Evolutionary conservation across 164 flowering plant species (phyloP), one percentile per base, ranked within the genome.

Genomic region (Hamamelis virginiana): DNA sequence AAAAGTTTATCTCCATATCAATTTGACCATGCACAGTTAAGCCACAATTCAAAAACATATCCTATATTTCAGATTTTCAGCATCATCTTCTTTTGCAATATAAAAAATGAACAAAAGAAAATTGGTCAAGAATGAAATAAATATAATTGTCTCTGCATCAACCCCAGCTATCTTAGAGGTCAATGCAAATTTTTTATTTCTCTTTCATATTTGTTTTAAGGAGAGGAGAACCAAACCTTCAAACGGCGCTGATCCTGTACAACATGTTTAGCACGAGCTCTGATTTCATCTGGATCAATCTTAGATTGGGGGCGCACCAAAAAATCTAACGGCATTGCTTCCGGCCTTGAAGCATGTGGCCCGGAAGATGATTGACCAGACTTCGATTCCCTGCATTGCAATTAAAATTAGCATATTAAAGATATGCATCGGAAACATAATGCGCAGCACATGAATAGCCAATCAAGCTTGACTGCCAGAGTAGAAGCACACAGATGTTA

Each of bases 231-330:
- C 78, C 81, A 21, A 68, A 96, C 99, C 95, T 96, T 93, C 58
- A 83, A 5, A 3, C 95, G 92, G 28, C 92, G 92, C 77, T 88
- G 94, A 78, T 96, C 97, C 33, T 86, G 92, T 10, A 80, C 76
- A 38, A 78, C 80, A 80, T 87, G 94, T 79, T 87, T 93, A 43
- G 89, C 88, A 14, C 96, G 87, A 48, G 97, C 97, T 68, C 97
- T 81, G 28, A 96, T 64, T 80, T 84, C 95, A 43, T 91, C 94
- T 0, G 98, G 98, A 72, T 93, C 99, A 76, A 96, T 75, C 82
- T 96, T 96, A 15, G 99, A 96, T 69, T 91, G 95, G n/a, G 99
- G 99, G 19, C 99, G 98, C 59, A 96, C 86, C 21, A 89, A 38
- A 75, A 91, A 96, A 80, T 93, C 98, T 87, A 96, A 61, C 10